Conservation (phyloP, 1,284 basidiomycete genomes). For the Apiotrichum mycotoxinovorans region DNA sequence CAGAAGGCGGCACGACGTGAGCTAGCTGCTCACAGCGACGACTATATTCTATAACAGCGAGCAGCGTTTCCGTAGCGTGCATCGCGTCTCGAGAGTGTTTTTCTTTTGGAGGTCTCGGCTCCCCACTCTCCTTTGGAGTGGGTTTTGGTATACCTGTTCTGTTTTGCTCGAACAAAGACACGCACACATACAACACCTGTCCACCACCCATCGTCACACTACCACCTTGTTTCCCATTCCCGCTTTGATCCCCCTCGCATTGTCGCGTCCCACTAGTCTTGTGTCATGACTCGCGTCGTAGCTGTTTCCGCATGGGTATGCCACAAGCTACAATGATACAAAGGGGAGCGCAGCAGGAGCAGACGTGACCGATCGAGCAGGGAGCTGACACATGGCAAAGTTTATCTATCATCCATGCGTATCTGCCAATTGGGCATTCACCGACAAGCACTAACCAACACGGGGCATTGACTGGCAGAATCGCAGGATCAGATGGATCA, state of each 20-base stretch:
- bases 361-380: no score
- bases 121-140: neutral
- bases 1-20: neutral
- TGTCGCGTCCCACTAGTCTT: neutral
- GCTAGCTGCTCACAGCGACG: neutral
- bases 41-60: neutral
- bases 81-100: neutral
- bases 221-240: neutral
- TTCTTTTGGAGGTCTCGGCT: neutral
- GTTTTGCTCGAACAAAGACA: neutral
- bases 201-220: neutral
- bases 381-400: no score
- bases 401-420: no score
- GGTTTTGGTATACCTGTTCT: slow-evolving; percentile 10
- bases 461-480: no score
- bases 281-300: neutral
- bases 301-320: neutral
- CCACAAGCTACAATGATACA: neutral
- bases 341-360: neutral
- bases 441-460: no score
- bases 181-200: neutral
- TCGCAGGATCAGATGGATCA: no score
- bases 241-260: neutral
- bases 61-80: neutral
- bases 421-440: no score